These are phyloP conservation scores for Aquanectria penicillioides DNA, from an alignment of 2,329 filamentous ascomycete genomes.

Conservation along the genomic window DNA sequence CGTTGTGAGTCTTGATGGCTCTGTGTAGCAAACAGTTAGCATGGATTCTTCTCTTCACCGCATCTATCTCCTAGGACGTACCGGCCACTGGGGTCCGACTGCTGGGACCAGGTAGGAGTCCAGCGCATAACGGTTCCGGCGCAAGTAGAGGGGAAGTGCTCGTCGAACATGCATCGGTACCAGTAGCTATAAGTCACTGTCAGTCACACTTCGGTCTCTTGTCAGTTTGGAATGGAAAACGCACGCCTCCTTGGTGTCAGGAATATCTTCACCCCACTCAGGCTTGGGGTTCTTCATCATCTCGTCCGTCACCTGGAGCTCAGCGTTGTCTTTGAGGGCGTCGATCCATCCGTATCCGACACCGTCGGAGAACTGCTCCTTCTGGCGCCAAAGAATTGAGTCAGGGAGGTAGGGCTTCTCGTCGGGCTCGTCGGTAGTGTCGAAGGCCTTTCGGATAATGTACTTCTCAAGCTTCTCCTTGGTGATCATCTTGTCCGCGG, in stretches of 20 bases:
- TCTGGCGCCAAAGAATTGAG: conserved; percentile 96
- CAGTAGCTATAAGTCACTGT: conserved; percentile 72
- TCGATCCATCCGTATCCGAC: conserved; percentile 99
- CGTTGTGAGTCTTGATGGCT: conserved; percentile 79
- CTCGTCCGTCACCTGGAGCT: conserved; percentile 90
- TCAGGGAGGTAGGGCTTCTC: conserved; percentile 91
- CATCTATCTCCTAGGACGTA: conserved; percentile 47
- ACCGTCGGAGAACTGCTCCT: conserved; percentile 99
- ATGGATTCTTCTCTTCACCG: background rate
- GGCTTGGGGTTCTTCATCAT: conserved; percentile 98
- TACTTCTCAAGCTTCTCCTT: conserved; percentile 94
- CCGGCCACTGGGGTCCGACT: conserved; percentile 95
- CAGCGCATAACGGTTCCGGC: conserved; percentile 95
- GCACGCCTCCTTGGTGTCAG: conserved; percentile 95
- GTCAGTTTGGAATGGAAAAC: conserved; percentile 42
- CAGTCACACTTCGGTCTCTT: conserved; percentile 33
- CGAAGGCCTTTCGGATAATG: conserved; percentile 97
- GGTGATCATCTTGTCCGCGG: conserved; percentile 94
- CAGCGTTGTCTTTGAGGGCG: conserved; percentile 92
- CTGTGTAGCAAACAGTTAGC: conserved; percentile 54
- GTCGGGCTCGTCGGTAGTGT: conserved; percentile 86
- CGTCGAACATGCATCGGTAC: conserved; percentile 99
- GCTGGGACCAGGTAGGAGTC: conserved; percentile 97
- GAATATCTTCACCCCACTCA: conserved; percentile 93
- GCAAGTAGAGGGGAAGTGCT: conserved; percentile 94